Evolutionary conservation across 2,329 filamentous ascomycete species (phyloP).

Genomic region (Ophiosphaerella narmari): DNA sequence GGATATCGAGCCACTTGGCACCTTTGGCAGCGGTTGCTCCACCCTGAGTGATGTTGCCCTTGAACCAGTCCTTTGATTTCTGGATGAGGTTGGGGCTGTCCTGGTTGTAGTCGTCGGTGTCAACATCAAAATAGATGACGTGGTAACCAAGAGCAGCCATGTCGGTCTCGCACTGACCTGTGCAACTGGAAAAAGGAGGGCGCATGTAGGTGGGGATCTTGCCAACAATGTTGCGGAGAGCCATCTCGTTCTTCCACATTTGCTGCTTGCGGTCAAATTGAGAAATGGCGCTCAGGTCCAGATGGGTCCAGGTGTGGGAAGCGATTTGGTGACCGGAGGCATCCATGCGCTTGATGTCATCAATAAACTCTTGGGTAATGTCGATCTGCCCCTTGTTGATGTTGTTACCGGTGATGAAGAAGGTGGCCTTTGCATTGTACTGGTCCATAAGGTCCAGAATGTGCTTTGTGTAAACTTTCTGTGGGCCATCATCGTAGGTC

Average conservation of each 20-base stretch:
- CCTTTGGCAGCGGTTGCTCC: conserved; percentile 24
- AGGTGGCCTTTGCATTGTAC: conserved; percentile 68
- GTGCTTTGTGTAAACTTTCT: conserved; percentile 62
- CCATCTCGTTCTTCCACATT: conserved; percentile 61
- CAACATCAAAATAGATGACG: conserved; percentile 65
- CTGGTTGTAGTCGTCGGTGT: conserved; percentile 66
- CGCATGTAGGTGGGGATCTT: conserved; percentile 61
- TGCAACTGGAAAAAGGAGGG: conserved; percentile 56
- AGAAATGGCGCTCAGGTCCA: conserved; percentile 53
- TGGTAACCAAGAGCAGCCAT: conserved; percentile 60
- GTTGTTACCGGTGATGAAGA: conserved; percentile 67
- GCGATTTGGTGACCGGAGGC: conserved; percentile 64
- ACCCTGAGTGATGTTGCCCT: conserved; percentile 47
- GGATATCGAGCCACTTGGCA: conserved; percentile 57
- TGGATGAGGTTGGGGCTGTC: conserved; percentile 54
- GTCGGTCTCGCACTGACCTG: conserved; percentile 45
- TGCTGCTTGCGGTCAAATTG: conserved; percentile 52
- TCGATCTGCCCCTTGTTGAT: conserved; percentile 62
- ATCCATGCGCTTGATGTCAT: conserved; percentile 61
- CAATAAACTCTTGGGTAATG: conserved; percentile 51
- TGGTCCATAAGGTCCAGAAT: conserved; percentile 65
- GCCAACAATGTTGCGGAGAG: conserved; percentile 60
- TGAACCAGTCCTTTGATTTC: conserved; percentile 60
- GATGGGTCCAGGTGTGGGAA: conserved; percentile 62
- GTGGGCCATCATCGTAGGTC: conserved; percentile 70